Conservation (phyloP, 2,329 filamentous ascomycete genomes). For the Beauveria brongniartii region DNA sequence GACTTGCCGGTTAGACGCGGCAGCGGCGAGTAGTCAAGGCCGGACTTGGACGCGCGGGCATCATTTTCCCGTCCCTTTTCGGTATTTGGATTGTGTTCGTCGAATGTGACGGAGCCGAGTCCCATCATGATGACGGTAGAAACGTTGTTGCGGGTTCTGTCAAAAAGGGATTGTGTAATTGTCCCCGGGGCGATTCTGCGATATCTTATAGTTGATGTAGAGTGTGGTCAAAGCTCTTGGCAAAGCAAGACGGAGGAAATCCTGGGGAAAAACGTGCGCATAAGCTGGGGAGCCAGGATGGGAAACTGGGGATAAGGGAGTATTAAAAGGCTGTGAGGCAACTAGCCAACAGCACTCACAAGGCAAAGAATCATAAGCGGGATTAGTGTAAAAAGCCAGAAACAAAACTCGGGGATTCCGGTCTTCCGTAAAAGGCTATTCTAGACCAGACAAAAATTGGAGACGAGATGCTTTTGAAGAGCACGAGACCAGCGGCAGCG, state of each 20-base stretch:
- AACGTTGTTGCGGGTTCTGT: neutral
- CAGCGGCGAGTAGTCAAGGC: slow-evolving; percentile 38
- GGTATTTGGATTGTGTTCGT: slow-evolving; percentile 33
- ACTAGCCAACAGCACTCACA: neutral
- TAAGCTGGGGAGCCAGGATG: neutral
- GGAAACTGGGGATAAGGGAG: neutral
- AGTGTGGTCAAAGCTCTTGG: neutral
- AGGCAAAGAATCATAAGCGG: neutral
- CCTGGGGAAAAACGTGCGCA: neutral
- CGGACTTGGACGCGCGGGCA: slow-evolving; percentile 23
- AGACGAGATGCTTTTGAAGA: neutral
- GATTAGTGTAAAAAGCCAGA: neutral
- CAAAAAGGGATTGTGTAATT: neutral
- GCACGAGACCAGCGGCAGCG: neutral
- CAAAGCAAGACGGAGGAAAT: neutral
- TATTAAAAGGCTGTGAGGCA: neutral
- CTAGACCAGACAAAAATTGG: too few relatives aligned
- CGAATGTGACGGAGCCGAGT: slow-evolving; percentile 28
- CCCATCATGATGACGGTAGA: slow-evolving; percentile 10
- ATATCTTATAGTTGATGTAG: neutral
- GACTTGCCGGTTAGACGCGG: slow-evolving; percentile 30
- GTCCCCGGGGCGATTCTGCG: neutral
- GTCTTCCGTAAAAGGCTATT: neutral
- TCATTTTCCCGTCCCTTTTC: slow-evolving; percentile 25
- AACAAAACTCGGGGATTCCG: neutral